Evolutionary conservation across 306 rosid species (phyloP), one percentile per base, ranked within the genome.

Genomic region (Cicer bijugum): DNA sequence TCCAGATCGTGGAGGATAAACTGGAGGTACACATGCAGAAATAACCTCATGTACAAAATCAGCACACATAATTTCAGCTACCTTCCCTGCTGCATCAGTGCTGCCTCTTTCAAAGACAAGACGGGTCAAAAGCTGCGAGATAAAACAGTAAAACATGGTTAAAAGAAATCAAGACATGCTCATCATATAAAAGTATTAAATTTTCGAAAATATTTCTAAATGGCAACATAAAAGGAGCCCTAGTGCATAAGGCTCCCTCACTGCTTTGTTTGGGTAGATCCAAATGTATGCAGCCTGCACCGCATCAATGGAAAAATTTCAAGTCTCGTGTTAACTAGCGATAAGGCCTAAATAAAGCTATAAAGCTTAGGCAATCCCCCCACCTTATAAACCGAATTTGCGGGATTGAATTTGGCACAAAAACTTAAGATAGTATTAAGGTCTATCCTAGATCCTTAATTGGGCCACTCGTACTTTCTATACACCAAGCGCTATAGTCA

Each of bases 1-100:
- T 64, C 98, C 98, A 82, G 94, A 88, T 33, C 97, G 88, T 1
- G 98, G 98, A 68, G 97, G 97, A 76, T 80, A 93, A 74, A 93
- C 98, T 44, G 97, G 93, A 82, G 97, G 97, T 73, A 93, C 98
- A 75, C 98, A 91, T 68, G 98, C 91, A 69, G 98, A 91, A 82
- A 93, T 91, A 71, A 93, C 96, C 86, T 93, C 97, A 38, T 91
- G 97, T 9, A 93, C 98, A 86, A 93, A 93, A 84, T 91, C 98
- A 63, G 98, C 96, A 84, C 79, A 78, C 98, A 93, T 89, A 60
- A 93, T 93, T 79, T 93, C 97, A 72, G 98, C 96, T 56, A 82
- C 92, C 90, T 89, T 93, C 74, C 84, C 91, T 72, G 98, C 98
- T 45, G 98, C 98, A 89, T 89, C 98, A 60, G 94, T 91, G 80